Conservation (phyloP, 495 filamentous ascomycete genomes). For the Aspergillus ostianus region DNA sequence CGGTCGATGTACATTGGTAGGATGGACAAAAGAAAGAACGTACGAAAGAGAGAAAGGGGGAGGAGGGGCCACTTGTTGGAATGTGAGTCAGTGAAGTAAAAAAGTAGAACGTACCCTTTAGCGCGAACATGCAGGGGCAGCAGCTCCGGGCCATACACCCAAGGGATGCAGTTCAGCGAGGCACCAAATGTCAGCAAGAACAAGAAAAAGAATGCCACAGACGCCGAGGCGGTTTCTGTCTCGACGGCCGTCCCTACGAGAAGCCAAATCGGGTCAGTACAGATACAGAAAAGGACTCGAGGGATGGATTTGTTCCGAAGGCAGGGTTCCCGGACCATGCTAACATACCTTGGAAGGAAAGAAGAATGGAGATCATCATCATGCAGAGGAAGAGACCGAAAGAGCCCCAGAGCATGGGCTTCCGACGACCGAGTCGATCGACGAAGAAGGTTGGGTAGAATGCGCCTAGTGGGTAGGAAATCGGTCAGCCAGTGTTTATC, state of each 20-base stretch:
- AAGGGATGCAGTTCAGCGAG: conserved; percentile 48
- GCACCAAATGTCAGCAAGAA: conserved; percentile 53
- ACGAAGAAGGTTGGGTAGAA: conserved; percentile 33
- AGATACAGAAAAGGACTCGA: no score
- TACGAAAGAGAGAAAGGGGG: not conserved
- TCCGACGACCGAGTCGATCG: conserved; percentile 57
- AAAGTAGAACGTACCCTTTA: conserved; percentile 31
- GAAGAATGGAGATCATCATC: conserved; percentile 53
- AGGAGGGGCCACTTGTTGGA: not conserved
- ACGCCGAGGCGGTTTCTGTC: conserved; percentile 31
- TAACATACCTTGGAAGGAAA: conserved; percentile 34
- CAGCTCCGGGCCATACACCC: conserved; percentile 48
- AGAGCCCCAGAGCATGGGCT: conserved; percentile 58
- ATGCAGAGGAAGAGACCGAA: conserved; percentile 51
- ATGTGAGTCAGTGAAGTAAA: not conserved
- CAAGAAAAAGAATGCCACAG: conserved; percentile 48
- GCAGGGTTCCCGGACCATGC: no score
- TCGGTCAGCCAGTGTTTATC: not conserved
- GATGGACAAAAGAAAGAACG: not conserved
- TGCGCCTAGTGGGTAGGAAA: conserved; percentile 20
- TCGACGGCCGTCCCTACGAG: not conserved
- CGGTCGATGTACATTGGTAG: not conserved
- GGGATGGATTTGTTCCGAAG: not conserved
- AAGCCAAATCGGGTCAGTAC: not conserved
- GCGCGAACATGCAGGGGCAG: conserved; percentile 41